Evolutionary conservation across 1,139 yeast genomes (phyloP).

Genomic region (Sugiyamaella pinicola): DNA sequence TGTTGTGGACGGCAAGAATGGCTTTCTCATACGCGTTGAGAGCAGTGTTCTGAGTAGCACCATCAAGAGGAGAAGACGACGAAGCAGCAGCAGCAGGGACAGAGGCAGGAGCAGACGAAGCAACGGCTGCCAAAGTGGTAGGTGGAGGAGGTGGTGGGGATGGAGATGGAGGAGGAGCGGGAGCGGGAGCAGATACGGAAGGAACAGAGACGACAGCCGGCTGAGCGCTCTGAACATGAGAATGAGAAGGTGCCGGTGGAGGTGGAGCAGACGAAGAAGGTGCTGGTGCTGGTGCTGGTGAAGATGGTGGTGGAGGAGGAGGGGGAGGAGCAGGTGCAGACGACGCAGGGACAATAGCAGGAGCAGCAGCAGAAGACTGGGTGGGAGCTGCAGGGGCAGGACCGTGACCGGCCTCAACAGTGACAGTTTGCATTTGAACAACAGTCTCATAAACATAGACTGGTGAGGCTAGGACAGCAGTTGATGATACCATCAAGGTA

Average conservation of each 20-base stretch:
- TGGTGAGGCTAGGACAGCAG: constrained; percentile 29
- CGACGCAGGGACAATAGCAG: constrained; percentile 8
- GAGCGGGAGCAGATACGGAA: constrained; percentile 21
- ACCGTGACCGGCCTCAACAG: constrained; percentile 28
- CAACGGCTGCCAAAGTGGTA: constrained; percentile 23
- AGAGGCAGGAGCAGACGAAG: constrained; percentile 22
- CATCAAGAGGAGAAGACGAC: constrained; percentile 18
- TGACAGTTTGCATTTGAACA: constrained; percentile 34
- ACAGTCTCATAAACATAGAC: constrained; percentile 35
- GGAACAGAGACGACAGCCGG: constrained; percentile 20
- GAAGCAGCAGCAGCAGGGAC: constrained; percentile 21
- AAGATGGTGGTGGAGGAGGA: constrained; percentile 21
- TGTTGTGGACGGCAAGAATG: constrained; percentile 62
- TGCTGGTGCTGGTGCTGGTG: constrained; percentile 19
- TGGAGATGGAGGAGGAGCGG: constrained; percentile 18
- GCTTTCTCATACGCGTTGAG: constrained; percentile 31
- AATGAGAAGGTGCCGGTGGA: constrained; percentile 15
- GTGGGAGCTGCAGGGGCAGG: too few relatives aligned
- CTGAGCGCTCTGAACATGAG: constrained; percentile 20
- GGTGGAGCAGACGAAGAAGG: constrained; percentile 25
- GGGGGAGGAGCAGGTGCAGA: constrained; percentile 14
- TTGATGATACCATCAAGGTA: constrained; percentile 19
- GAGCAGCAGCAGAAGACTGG: constrained; percentile 20
- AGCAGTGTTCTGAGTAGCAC: constrained; percentile 7
- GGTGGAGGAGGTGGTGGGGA: constrained; percentile 23